A percentile compares a stretch with the other conserved stretches of the same genome.
These are phyloP conservation scores for Lyophyllum atratum DNA, from an alignment of 768 basidiomycete genomes.

Conservation along the genomic window DNA sequence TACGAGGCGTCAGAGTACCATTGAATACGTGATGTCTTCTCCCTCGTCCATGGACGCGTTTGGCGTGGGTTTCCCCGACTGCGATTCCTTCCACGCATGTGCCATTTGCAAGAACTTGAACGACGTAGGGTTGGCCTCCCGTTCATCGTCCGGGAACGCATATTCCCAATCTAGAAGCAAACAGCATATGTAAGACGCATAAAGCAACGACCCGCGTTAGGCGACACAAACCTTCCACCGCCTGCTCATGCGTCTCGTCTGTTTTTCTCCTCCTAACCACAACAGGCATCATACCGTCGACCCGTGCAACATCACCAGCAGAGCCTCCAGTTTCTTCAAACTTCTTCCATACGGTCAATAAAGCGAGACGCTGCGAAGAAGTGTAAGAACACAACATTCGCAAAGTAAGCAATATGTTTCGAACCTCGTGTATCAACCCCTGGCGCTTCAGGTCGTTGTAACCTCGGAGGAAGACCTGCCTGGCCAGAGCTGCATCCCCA, in stretches of 20 bases:
- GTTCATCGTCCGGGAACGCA: slow-evolving; percentile 95
- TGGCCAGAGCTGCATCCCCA: slow-evolving; percentile 69
- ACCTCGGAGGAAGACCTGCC: slow-evolving; percentile 81
- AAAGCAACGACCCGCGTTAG: neutral
- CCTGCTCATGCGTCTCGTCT: slow-evolving; percentile 82
- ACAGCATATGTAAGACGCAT: neutral
- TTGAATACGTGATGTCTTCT: too few relatives aligned
- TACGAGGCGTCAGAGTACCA: too few relatives aligned
- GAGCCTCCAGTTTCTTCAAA: slow-evolving; percentile 86
- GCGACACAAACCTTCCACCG: slow-evolving; percentile 66
- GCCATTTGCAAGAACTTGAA: slow-evolving; percentile 98
- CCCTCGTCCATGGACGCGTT: neutral
- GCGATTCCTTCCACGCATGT: slow-evolving; percentile 79
- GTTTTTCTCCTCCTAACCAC: slow-evolving; percentile 83
- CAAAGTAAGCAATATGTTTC: slow-evolving; percentile 16
- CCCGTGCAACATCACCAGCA: slow-evolving; percentile 71
- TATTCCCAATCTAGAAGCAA: slow-evolving; percentile 80
- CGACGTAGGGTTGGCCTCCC: slow-evolving; percentile 87
- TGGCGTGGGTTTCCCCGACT: slow-evolving; percentile 15
- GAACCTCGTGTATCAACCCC: slow-evolving; percentile 85
- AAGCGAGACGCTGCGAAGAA: slow-evolving; percentile 71
- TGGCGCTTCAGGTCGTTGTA: slow-evolving; percentile 86
- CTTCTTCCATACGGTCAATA: slow-evolving; percentile 93
- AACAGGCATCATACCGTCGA: slow-evolving; percentile 93
- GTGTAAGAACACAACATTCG: neutral